phyloP scores from a whole-genome alignment of 108 stramenopile species.

The Nitzschia putrida region DNA sequence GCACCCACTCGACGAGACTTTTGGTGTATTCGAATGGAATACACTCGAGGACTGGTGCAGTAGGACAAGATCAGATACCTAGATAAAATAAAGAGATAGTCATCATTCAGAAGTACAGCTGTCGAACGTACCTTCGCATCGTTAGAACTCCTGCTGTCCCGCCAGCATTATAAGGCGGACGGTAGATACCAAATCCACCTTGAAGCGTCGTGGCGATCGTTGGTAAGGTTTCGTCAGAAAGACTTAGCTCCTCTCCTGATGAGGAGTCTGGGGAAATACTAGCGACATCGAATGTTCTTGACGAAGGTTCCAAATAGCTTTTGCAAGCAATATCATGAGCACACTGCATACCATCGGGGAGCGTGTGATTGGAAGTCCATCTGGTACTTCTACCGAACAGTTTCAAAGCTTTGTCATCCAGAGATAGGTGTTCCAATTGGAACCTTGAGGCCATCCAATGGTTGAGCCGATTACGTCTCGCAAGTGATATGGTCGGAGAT shows the following conservation, averaged over 20 bases:
- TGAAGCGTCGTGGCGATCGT: constrained; percentile 20
- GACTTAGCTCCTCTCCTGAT: neutral
- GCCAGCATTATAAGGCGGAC: neutral
- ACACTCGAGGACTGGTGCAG: constrained; percentile 17
- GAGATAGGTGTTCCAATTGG: constrained; percentile 14
- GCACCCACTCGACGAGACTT: constrained; percentile 15
- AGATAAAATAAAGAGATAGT: neutral
- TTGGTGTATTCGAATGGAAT: constrained; percentile 40
- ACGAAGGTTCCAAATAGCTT: constrained; percentile 29
- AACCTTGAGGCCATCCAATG: constrained; percentile 17
- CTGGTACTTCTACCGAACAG: constrained; percentile 21
- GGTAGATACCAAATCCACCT: constrained; percentile 23
- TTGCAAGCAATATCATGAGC: constrained; percentile 33
- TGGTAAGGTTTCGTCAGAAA: neutral
- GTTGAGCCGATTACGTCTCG: neutral
- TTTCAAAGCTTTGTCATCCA: constrained; percentile 14
- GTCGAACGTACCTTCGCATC: constrained; percentile 14
- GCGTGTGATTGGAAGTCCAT: constrained; percentile 13
- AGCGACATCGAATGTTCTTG: constrained; percentile 34
- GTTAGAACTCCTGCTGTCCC: constrained; percentile 7
- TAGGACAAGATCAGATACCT: too few relatives aligned
- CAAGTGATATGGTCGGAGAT: constrained; percentile 1
- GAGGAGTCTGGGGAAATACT: neutral
- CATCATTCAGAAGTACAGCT: neutral
- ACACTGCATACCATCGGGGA: constrained; percentile 18